phyloP scores from a whole-genome alignment of 495 filamentous ascomycete genomes.

The Daldinia decipiens region DNA sequence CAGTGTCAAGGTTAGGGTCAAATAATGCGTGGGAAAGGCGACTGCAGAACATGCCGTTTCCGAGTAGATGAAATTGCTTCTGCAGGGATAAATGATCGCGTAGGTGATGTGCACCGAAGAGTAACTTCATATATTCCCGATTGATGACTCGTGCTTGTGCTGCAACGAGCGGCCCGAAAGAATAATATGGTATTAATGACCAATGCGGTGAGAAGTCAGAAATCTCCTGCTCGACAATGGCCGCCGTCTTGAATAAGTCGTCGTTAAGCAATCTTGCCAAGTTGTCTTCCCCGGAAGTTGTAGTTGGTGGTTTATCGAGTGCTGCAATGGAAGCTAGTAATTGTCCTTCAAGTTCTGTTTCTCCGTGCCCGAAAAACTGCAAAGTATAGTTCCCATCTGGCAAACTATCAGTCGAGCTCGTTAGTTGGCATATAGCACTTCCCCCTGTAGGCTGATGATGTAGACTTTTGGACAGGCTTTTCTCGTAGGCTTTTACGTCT shows the following conservation, averaged over 20 bases:
- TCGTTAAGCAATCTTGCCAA: conserved; percentile 48
- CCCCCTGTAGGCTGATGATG: conserved; percentile 10
- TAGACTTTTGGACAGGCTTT: conserved; percentile 57
- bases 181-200: conserved; percentile 74
- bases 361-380: conserved; percentile 60
- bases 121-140: conserved; percentile 76
- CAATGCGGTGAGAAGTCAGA: conserved; percentile 73
- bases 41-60: conserved; percentile 83
- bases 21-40: conserved; percentile 86
- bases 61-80: conserved; percentile 81
- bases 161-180: conserved; percentile 76
- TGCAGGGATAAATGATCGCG: conserved; percentile 81
- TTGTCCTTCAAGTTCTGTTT: conserved; percentile 58
- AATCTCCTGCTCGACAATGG: conserved; percentile 1
- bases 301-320: conserved; percentile 51
- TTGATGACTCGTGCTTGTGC: conserved; percentile 82
- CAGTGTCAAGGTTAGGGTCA: conserved; percentile 81
- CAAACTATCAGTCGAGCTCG: conserved; percentile 1
- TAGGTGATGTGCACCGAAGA: conserved; percentile 80
- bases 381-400: conserved; percentile 38
- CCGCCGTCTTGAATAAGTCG: conserved; percentile 33
- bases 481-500: conserved; percentile 72
- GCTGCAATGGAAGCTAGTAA: conserved; percentile 62
- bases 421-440: not conserved
- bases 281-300: conserved; percentile 41